Conservation (phyloP, 345 rosid genomes). For the Lumnitzera littorea region DNA sequence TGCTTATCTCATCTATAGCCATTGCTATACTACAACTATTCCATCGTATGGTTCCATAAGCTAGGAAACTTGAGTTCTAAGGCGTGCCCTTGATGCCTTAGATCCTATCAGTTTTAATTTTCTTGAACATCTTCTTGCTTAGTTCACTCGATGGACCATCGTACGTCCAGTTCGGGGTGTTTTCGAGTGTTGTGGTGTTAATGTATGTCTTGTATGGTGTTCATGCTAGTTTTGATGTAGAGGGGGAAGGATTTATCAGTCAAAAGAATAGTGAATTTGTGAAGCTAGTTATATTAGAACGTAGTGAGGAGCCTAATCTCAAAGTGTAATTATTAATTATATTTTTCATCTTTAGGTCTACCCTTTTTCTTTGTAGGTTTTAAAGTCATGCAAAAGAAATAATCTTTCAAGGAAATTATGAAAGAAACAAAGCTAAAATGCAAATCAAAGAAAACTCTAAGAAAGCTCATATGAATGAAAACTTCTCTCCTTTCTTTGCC, state of each 20-base stretch:
- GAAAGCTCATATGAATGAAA: too few species aligned
- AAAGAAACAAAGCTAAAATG: too few species aligned
- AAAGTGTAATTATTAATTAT: slow-evolving; percentile 25
- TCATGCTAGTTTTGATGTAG: slow-evolving; percentile 86
- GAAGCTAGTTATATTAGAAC: slow-evolving; percentile 25
- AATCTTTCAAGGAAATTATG: too few species aligned
- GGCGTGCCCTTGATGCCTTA: slow-evolving; percentile 90
- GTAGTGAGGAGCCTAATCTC: slow-evolving; percentile 20
- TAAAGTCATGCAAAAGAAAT: too few species aligned
- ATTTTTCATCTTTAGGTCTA: not conserved
- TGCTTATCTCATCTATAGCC: slow-evolving; percentile 37
- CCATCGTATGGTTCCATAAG: slow-evolving; percentile 48
- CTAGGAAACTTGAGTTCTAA: slow-evolving; percentile 71
- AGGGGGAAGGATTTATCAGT: slow-evolving; percentile 33
- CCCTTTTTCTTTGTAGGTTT: not conserved
- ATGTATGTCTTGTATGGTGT: slow-evolving; percentile 76
- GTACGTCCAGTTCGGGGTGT: slow-evolving; percentile 59
- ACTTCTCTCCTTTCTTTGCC: too few species aligned
- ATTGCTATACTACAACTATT: slow-evolving; percentile 44
- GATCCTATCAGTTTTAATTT: slow-evolving; percentile 76
- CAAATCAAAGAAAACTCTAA: too few species aligned
- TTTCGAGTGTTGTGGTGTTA: slow-evolving; percentile 50
- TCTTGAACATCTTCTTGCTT: slow-evolving; percentile 67
- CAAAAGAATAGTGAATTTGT: slow-evolving; percentile 30
- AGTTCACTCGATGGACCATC: slow-evolving; percentile 68